Conservation (phyloP, 1,284 basidiomycete species). For the Coniferiporia sulphurascens region DNA sequence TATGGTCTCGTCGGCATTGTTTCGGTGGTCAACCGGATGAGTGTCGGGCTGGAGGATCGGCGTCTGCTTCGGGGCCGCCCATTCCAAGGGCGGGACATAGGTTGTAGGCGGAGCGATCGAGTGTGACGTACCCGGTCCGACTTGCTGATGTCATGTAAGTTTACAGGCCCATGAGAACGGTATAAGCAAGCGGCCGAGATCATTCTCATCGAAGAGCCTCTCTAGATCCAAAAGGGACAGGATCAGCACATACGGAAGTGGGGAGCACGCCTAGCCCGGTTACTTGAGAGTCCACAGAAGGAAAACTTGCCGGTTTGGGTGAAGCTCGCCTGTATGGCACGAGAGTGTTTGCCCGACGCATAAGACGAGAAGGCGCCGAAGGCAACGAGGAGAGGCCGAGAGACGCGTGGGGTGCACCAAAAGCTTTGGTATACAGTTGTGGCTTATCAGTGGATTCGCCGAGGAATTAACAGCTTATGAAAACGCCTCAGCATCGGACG, state of each 20-base stretch:
- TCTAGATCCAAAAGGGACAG: too few species aligned
- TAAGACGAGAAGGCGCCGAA: background rate
- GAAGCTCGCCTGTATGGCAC: background rate
- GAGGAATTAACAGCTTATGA: background rate
- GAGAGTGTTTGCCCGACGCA: background rate
- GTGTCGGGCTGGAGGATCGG: slow-evolving; percentile 7
- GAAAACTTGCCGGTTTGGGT: background rate
- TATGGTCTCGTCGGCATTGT: slow-evolving; percentile 10
- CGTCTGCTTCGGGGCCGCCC: background rate
- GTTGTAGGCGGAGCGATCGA: too few species aligned
- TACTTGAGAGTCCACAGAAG: background rate
- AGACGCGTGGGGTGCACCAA: background rate
- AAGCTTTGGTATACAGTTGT: background rate
- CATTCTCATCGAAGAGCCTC: too few species aligned
- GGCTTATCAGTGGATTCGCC: background rate
- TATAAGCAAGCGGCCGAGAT: too few species aligned
- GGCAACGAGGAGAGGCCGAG: background rate
- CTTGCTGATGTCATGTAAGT: too few species aligned
- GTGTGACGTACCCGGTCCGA: too few species aligned
- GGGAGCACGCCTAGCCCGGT: background rate
- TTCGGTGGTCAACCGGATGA: slow-evolving; percentile 18
- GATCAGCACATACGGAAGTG: too few species aligned
- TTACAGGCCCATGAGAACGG: too few species aligned
- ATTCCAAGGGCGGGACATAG: too few species aligned
- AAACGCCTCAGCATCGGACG: background rate